Conservation (phyloP, 2,329 filamentous ascomycete genomes). For the Cladosporium colombiae region DNA sequence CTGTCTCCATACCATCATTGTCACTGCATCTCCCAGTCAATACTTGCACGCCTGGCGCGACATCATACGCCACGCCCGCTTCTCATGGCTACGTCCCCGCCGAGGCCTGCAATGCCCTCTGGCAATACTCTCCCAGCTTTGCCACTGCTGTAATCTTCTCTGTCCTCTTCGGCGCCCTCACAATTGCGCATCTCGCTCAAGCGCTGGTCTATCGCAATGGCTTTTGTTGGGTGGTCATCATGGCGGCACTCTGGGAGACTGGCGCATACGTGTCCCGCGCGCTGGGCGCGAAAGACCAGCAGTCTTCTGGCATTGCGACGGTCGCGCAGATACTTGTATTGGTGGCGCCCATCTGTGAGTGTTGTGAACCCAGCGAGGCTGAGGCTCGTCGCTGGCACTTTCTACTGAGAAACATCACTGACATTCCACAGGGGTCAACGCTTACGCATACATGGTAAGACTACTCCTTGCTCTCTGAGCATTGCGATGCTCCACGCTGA, state of each 20-base stretch:
- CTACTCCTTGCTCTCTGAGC: not conserved
- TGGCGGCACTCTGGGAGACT: slow-evolving; percentile 48
- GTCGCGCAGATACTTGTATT: slow-evolving; percentile 47
- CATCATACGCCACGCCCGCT: not conserved
- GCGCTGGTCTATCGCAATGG: slow-evolving; percentile 36
- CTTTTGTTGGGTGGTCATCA: slow-evolving; percentile 49
- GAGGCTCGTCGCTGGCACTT: not conserved
- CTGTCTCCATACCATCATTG: not conserved
- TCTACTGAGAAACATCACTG: not conserved
- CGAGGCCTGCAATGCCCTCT: slow-evolving; percentile 39
- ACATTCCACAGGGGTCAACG: not conserved
- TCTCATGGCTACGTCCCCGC: slow-evolving; percentile 38
- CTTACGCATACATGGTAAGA: not conserved
- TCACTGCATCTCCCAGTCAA: not conserved
- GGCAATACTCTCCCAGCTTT: slow-evolving; percentile 29
- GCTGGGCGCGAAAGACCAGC: slow-evolving; percentile 44
- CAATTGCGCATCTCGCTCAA: slow-evolving; percentile 18
- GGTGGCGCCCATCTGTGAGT: slow-evolving; percentile 36
- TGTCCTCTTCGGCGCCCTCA: not conserved
- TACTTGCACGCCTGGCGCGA: not conserved
- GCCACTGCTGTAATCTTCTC: slow-evolving; percentile 4
- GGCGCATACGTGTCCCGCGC: slow-evolving; percentile 44
- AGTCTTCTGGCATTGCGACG: slow-evolving; percentile 35
- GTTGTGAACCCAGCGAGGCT: not conserved
- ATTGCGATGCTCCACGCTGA: slow-evolving; percentile 25